phyloP scores from a whole-genome alignment of 2,329 filamentous ascomycete genomes.

The Fusarium torreyae region DNA sequence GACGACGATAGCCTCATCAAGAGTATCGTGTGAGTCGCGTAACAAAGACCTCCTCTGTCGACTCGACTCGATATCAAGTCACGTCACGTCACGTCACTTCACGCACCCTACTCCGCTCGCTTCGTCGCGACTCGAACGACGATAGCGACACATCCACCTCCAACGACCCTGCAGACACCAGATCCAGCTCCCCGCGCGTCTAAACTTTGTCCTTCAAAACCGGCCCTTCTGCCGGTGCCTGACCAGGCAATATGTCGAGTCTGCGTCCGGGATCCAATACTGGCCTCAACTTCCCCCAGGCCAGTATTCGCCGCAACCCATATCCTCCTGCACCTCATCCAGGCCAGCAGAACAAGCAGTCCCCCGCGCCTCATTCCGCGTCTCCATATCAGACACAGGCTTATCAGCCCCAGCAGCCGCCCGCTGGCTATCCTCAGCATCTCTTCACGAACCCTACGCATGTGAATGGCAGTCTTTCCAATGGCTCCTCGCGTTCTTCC shows the following conservation, averaged over 20 bases:
- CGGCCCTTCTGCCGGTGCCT: slow-evolving; percentile 44
- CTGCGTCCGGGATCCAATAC: slow-evolving; percentile 67
- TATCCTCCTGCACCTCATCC: slow-evolving; percentile 64
- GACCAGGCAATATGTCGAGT: slow-evolving; percentile 61
- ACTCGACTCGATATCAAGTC: slow-evolving; percentile 24
- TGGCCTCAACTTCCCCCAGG: slow-evolving; percentile 68
- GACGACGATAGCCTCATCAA: slow-evolving; percentile 34
- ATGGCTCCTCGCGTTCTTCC: slow-evolving; percentile 62
- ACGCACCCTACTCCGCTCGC: slow-evolving; percentile 22
- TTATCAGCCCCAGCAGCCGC: slow-evolving; percentile 68
- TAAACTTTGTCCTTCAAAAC: slow-evolving; percentile 32
- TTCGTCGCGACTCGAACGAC: slow-evolving; percentile 32
- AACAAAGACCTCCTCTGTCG: slow-evolving; percentile 11
- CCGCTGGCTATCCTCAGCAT: slow-evolving; percentile 66
- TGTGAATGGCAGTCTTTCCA: slow-evolving; percentile 64
- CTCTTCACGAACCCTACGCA: slow-evolving; percentile 66
- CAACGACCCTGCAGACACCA: slow-evolving; percentile 13
- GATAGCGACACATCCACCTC: slow-evolving; percentile 30
- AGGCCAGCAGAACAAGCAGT: slow-evolving; percentile 69
- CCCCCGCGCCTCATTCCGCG: slow-evolving; percentile 68
- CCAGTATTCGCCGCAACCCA: slow-evolving; percentile 63
- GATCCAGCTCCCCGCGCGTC: slow-evolving; percentile 26
- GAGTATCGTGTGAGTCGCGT: slow-evolving; percentile 33
- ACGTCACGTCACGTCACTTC: slow-evolving; percentile 39
- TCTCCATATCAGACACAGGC: slow-evolving; percentile 69